Conservation (phyloP, 1,139 yeast genomes). For the Lodderomyces parapsilosis region DNA sequence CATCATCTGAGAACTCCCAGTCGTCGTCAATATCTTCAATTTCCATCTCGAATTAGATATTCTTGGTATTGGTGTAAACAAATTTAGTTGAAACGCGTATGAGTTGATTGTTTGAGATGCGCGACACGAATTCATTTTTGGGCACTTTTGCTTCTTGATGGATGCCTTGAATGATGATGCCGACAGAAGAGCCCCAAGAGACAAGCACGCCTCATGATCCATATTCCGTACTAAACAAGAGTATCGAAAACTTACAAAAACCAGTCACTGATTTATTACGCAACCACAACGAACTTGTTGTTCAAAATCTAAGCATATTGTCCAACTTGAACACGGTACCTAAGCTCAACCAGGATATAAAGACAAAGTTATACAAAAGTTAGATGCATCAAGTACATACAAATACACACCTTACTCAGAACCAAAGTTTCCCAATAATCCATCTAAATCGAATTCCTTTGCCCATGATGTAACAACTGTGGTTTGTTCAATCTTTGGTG, state of each 20-base stretch:
- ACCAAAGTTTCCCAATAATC: constrained; percentile 53
- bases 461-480: constrained; percentile 91
- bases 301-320: constrained; percentile 25
- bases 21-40: constrained; percentile 12
- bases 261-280: constrained; percentile 25
- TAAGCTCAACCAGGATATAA: constrained; percentile 2
- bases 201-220: constrained; percentile 17
- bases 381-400: neutral
- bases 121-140: neutral
- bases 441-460: constrained; percentile 88
- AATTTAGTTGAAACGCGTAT: neutral
- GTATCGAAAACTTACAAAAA: constrained; percentile 19
- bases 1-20: constrained; percentile 15
- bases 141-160: no score
- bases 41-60: no score
- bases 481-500: constrained; percentile 66
- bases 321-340: constrained; percentile 22
- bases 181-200: neutral
- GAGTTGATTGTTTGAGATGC: neutral
- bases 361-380: neutral
- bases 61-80: neutral
- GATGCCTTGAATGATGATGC: neutral
- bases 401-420: constrained; percentile 11
- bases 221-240: constrained; percentile 21
- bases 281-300: constrained; percentile 28